Conservation (phyloP, 306 rosid species). For the Quercus engelmannii region DNA sequence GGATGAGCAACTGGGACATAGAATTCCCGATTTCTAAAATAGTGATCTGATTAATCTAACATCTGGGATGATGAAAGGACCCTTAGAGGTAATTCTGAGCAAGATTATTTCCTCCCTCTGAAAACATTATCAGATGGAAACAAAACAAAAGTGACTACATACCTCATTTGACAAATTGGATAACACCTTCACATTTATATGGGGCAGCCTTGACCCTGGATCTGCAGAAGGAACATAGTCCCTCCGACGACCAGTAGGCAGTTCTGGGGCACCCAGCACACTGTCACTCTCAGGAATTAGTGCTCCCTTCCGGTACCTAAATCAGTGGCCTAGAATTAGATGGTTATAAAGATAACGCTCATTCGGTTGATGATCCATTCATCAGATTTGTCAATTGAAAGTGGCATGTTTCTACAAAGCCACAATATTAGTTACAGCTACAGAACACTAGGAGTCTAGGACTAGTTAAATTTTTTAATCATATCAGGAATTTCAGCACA, state of each 20-base stretch:
- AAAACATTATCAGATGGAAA: neutral
- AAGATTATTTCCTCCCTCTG: neutral
- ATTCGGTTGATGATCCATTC: slow-evolving; percentile 18
- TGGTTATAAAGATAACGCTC: slow-evolving; percentile 9
- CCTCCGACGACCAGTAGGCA: slow-evolving; percentile 74
- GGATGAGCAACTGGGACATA: neutral
- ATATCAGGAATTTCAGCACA: slow-evolving; percentile 5
- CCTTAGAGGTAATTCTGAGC: neutral
- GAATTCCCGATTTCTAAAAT: neutral
- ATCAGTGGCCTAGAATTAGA: slow-evolving; percentile 35
- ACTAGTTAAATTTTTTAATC: slow-evolving; percentile 8
- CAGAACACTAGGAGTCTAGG: slow-evolving; percentile 11
- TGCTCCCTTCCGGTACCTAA: slow-evolving; percentile 81
- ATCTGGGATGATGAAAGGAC: neutral
- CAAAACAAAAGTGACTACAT: slow-evolving; percentile 15
- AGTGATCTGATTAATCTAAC: neutral
- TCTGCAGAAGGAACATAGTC: slow-evolving; percentile 71
- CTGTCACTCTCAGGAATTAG: slow-evolving; percentile 42
- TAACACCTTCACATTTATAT: slow-evolving; percentile 58
- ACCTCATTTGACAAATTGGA: slow-evolving; percentile 54
- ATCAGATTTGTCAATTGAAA: slow-evolving; percentile 14
- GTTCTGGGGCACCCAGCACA: slow-evolving; percentile 34
- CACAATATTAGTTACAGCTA: neutral
- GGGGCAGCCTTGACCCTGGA: slow-evolving; percentile 91
- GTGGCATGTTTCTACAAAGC: too few species aligned